phyloP scores from a whole-genome alignment of 2,329 filamentous ascomycete species.

The Fusarium sp. region DNA sequence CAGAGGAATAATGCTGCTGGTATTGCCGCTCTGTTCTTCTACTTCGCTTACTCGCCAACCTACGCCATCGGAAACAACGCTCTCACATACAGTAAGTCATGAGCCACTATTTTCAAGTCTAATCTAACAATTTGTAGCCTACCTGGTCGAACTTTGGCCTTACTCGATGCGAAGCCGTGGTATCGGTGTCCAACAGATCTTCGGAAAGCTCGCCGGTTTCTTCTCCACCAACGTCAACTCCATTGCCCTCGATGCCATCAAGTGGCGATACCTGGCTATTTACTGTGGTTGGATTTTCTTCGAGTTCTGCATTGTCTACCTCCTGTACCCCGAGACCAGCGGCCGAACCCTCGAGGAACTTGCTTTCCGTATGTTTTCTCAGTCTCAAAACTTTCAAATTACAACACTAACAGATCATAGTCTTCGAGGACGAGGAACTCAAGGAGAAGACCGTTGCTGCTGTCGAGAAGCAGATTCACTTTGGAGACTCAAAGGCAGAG shows the following conservation, averaged over 20 bases:
- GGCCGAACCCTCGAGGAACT: conserved; percentile 78
- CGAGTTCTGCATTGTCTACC: conserved; percentile 71
- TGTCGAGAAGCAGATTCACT: conserved; percentile 54
- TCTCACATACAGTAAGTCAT: conserved; percentile 38
- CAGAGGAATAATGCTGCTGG: conserved; percentile 20
- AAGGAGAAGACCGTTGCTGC: conserved; percentile 54
- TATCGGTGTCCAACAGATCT: conserved; percentile 68
- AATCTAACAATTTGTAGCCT: conserved; percentile 46
- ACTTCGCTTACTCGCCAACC: conserved; percentile 33
- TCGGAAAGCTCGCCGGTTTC: conserved; percentile 57
- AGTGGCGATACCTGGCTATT: conserved; percentile 58
- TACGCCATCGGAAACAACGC: conserved; percentile 41
- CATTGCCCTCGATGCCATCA: conserved; percentile 53
- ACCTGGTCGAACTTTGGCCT: conserved; percentile 70
- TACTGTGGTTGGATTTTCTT: conserved; percentile 58
- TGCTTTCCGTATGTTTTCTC: conserved; percentile 52
- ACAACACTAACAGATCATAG: conserved; percentile 40
- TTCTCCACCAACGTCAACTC: conserved; percentile 60
- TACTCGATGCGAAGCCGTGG: conserved; percentile 68
- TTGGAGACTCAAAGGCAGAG: conserved; percentile 31
- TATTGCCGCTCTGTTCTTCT: conserved; percentile 30
- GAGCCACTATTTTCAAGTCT: fast-evolving
- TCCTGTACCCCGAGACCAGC: conserved; percentile 87
- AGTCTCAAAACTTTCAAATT: too few species aligned
- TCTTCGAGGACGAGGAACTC: conserved; percentile 55